These are phyloP conservation scores for Blastobotrys arbuscula DNA, from an alignment of 1,139 yeast species.

Conservation along the genomic window DNA sequence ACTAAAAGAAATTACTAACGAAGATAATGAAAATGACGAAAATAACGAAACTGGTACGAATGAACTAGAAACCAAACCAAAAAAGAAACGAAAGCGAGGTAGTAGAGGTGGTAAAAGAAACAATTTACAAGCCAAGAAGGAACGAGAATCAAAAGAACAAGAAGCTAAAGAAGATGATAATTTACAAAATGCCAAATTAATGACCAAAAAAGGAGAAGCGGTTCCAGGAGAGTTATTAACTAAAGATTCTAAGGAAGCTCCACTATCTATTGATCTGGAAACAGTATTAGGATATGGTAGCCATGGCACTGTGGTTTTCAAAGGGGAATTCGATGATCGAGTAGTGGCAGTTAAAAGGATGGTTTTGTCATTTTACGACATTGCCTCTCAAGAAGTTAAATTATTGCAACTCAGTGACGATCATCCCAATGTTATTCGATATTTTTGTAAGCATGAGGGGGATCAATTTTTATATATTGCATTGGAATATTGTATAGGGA, in stretches of 20 bases:
- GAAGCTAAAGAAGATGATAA: conserved; percentile 2
- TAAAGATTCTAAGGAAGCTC: neutral
- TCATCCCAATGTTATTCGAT: conserved; percentile 90
- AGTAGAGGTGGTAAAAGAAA: conserved; percentile 70
- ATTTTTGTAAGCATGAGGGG: conserved; percentile 84
- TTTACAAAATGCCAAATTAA: neutral
- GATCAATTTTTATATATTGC: conserved; percentile 91
- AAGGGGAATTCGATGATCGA: conserved; percentile 77
- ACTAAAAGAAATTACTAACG: neutral
- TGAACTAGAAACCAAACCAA: conserved; percentile 13
- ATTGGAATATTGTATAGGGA: conserved; percentile 81
- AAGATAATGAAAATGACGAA: neutral
- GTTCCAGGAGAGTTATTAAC: neutral
- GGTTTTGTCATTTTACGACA: conserved; percentile 87
- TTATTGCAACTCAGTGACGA: conserved; percentile 90
- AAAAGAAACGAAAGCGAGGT: conserved; percentile 71
- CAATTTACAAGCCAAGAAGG: conserved; percentile 38
- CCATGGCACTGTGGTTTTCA: conserved; percentile 91
- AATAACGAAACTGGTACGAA: conserved; percentile 2
- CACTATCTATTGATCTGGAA: conserved; percentile 24
- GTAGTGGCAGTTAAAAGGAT: conserved; percentile 95
- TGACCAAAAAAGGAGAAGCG: neutral
- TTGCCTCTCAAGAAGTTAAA: conserved; percentile 91
- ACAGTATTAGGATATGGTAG: conserved; percentile 88
- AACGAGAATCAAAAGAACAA: conserved; percentile 5